Conservation (phyloP, 306 rosid genomes). For the Lupinus albus region DNA sequence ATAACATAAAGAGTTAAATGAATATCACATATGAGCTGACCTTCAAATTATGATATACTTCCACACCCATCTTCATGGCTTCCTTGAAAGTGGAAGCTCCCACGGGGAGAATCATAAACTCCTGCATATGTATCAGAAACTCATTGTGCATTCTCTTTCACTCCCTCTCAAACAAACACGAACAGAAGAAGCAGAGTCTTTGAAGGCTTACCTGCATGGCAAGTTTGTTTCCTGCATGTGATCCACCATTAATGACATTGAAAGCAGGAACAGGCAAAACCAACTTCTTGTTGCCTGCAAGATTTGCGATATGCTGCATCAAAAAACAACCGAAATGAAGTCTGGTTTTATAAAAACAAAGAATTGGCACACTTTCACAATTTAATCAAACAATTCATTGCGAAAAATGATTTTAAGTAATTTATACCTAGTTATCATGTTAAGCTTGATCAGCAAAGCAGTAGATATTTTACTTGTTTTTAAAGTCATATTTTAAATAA, state of each 20-base stretch:
- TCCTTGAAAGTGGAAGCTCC: constrained; percentile 97
- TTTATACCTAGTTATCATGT: constrained; percentile 1
- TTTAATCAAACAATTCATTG: neutral
- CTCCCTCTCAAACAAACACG: neutral
- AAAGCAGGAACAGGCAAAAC: constrained; percentile 95
- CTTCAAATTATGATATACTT: constrained; percentile 96
- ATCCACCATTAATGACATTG: constrained; percentile 99
- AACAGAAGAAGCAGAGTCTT: neutral
- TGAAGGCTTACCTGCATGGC: constrained; percentile 86
- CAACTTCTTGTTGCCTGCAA: constrained; percentile 86
- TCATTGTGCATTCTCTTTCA: neutral
- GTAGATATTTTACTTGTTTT: neutral
- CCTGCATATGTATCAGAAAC: constrained; percentile 58
- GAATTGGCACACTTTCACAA: neutral
- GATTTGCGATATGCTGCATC: constrained; percentile 94
- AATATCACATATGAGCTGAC: constrained; percentile 38
- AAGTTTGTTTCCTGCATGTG: constrained; percentile 99
- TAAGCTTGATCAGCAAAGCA: neutral
- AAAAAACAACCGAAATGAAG: constrained; percentile 29
- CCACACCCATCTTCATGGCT: constrained; percentile 99
- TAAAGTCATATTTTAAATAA: neutral
- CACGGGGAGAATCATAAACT: constrained; percentile 95
- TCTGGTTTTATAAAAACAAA: neutral
- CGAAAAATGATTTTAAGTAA: neutral
- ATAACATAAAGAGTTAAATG: neutral